Base-by-base conservation (phyloP, 2,329 filamentous ascomycete species). In the Diaporthe australafricana region DNA sequence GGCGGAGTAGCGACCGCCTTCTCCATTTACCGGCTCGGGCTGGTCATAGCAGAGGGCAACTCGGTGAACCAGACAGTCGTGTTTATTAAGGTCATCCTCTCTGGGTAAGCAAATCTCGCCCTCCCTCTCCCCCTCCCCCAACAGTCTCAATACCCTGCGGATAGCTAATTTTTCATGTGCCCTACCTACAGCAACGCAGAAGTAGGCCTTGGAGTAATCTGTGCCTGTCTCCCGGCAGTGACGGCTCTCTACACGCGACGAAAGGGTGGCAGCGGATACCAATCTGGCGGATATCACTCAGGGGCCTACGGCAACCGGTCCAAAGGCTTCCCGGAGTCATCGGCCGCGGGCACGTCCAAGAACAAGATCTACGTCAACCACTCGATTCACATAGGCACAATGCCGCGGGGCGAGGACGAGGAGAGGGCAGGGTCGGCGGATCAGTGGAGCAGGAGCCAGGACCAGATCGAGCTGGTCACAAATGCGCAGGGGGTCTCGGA, bases 1-100 rank as follows among this genome's bases (percentile, higher is more conserved):
- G 78, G 80, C 11, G 80, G 80, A 11, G 48, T 80, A 27, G 79
- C 80, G 14, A 81, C 79, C 1, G 79, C 72, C 0, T 79, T 80
- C 14, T 80, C 78, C 45, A 70, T 81, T 27, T 79, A 79, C 40
- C 77, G 79, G 12, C 68, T 80, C 2, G 72, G 73, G 12, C 70
- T 80, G 70, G 76, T 80, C 52, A 38, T 80, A 2, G 27, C 57
- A 0, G 72, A 79, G 8, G 75, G 75, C 14, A 72, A 75, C 8
- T 77, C 77, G 3, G 1, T 48, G 2, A 78, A 81, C 66, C 71
- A 76, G 70, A 78, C 76, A 6, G 75, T 79, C 16, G 75, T 79
- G 1, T 79, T 80, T 42, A 71, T 73, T 48, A 78, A 79, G 63
- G 75, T 76, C 22, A 73, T 77, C n/a, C 47, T 77, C 4, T 76